Evolutionary conservation across 2,329 filamentous ascomycete genomes (phyloP).

Genomic region (Cercospora citrullina): DNA sequence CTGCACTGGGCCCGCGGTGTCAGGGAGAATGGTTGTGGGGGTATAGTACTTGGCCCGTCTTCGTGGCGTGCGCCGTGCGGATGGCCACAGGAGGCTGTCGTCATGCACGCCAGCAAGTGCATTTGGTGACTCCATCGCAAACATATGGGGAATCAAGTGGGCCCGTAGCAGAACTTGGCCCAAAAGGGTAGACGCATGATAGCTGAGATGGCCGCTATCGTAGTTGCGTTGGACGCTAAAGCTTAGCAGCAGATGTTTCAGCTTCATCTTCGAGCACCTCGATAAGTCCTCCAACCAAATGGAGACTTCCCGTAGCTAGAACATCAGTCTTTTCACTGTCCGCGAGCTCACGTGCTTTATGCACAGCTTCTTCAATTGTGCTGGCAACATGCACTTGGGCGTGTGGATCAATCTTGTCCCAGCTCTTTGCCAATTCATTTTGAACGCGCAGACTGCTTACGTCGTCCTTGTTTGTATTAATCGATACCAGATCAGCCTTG

Average conservation of each 20-base stretch:
- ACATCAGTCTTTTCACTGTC: slow-evolving; percentile 56
- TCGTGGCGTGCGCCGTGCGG: neutral
- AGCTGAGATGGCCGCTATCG: neutral
- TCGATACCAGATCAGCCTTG: slow-evolving; percentile 62
- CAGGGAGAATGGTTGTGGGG: neutral
- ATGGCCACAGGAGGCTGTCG: neutral
- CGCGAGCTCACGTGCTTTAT: slow-evolving; percentile 50
- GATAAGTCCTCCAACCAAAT: slow-evolving; percentile 77
- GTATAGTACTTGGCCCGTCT: neutral
- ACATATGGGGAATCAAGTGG: neutral
- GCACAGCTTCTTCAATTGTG: slow-evolving; percentile 71
- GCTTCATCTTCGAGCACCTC: slow-evolving; percentile 62
- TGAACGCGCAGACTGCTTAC: slow-evolving; percentile 65
- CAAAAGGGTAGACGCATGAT: neutral
- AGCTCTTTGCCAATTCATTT: slow-evolving; percentile 61
- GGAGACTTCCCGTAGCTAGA: slow-evolving; percentile 79
- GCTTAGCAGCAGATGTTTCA: slow-evolving; percentile 20
- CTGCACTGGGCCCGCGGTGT: neutral
- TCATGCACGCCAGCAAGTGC: neutral
- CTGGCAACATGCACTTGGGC: slow-evolving; percentile 58
- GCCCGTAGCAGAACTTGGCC: neutral
- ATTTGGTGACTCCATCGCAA: neutral
- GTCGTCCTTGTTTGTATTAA: slow-evolving; percentile 61
- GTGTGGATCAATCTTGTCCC: slow-evolving; percentile 57
- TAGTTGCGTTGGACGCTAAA: neutral